A percentile compares a stretch with the other conserved stretches of the same genome.
Conservation (phyloP, 257 asterid genomes). For the Haberlea rhodopensis region DNA sequence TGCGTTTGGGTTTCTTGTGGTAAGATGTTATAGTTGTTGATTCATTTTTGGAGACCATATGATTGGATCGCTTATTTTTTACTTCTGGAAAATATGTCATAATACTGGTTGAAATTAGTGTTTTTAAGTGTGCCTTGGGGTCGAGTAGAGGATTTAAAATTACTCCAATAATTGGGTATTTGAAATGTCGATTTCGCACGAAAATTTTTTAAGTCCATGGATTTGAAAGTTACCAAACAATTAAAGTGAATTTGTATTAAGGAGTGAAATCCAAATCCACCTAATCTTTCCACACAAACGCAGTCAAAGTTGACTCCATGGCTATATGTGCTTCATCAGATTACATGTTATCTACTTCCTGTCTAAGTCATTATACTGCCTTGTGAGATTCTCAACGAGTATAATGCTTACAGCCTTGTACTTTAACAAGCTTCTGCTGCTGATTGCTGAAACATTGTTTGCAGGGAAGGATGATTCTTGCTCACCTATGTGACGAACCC, state of each 20-base stretch:
- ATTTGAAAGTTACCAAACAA: neutral
- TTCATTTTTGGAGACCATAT: constrained; percentile 11
- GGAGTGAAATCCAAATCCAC: neutral
- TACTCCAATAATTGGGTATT: neutral
- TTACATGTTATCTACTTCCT: neutral
- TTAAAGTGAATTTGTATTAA: neutral
- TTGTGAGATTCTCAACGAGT: constrained; percentile 5
- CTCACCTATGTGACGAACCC: constrained; percentile 94
- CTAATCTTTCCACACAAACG: neutral
- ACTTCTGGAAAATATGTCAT: neutral
- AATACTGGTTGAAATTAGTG: neutral
- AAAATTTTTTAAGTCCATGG: neutral
- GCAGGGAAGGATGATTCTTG: constrained; percentile 93
- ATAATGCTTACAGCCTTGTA: constrained; percentile 9
- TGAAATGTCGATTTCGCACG: neutral
- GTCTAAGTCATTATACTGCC: neutral
- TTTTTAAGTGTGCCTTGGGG: neutral
- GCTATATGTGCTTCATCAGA: neutral
- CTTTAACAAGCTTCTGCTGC: constrained; percentile 19
- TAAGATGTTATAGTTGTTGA: constrained; percentile 32
- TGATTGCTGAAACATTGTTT: constrained; percentile 28
- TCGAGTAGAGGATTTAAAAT: neutral
- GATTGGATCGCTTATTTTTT: neutral
- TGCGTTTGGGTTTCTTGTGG: constrained; percentile 92
- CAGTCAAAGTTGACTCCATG: neutral